phyloP scores from a whole-genome alignment of 192 early-diverging fungal genomes.

The Backusella tuberculispora region DNA sequence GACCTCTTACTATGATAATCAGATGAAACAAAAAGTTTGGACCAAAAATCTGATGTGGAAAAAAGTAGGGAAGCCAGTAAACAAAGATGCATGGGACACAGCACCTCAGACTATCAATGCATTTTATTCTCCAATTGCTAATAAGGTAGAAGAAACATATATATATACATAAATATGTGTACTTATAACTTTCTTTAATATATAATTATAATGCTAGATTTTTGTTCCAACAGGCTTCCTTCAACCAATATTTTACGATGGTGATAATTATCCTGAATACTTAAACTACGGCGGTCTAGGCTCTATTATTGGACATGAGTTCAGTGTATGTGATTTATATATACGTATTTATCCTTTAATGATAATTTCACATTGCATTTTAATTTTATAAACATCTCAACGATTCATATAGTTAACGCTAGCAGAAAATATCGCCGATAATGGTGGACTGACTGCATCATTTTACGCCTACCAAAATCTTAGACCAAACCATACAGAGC shows the following conservation, averaged over 20 bases:
- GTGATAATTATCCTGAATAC: slow-evolving; percentile 44
- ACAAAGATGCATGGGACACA: slow-evolving; percentile 56
- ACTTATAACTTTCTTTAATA: no score
- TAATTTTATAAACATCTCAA: background rate
- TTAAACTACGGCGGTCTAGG: slow-evolving; percentile 66
- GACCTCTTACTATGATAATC: slow-evolving; percentile 64
- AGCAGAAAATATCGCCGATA: slow-evolving; percentile 70
- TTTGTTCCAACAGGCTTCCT: slow-evolving; percentile 53
- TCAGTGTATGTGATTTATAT: slow-evolving; percentile 34
- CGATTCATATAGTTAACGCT: slow-evolving; percentile 50
- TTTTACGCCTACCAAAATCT: slow-evolving; percentile 25
- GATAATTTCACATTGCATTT: background rate
- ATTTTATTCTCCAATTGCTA: background rate
- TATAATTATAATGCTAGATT: slow-evolving; percentile 29
- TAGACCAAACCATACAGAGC: background rate
- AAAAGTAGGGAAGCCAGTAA: slow-evolving; percentile 42
- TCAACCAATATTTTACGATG: slow-evolving; percentile 47
- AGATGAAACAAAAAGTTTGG: slow-evolving; percentile 51
- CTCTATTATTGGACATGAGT: slow-evolving; percentile 53
- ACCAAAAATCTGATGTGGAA: slow-evolving; percentile 19
- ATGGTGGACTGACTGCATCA: slow-evolving; percentile 52
- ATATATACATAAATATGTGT: background rate
- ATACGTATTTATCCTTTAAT: background rate
- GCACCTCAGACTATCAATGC: slow-evolving; percentile 37
- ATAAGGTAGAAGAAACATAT: background rate